A percentile compares a stretch with the other conserved stretches of the same genome.
Conservation (phyloP, 2,329 filamentous ascomycete species). For the Phoma sp. region DNA sequence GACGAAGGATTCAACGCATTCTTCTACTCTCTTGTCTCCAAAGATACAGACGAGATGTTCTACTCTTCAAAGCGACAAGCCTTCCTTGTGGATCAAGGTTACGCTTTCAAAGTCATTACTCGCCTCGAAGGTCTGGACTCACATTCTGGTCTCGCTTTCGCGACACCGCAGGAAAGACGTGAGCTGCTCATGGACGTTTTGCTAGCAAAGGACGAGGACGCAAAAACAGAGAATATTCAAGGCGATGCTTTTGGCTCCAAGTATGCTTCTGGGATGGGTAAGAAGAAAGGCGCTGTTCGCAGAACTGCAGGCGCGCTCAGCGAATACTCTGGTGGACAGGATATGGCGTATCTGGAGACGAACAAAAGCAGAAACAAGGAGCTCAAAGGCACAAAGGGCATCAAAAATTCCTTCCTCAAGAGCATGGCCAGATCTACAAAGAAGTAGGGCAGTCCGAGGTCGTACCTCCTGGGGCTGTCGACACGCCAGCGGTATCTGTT, state of each 20-base stretch:
- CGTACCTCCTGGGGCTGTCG: background rate
- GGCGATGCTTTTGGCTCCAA: conserved; percentile 70
- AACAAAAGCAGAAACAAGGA: conserved; percentile 56
- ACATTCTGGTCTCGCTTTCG: conserved; percentile 80
- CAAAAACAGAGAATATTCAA: conserved; percentile 72
- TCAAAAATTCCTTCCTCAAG: conserved; percentile 54
- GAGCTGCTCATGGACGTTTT: conserved; percentile 89
- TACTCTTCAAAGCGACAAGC: conserved; percentile 97
- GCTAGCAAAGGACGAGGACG: conserved; percentile 78
- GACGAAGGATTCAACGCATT: conserved; percentile 99
- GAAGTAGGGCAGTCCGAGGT: background rate
- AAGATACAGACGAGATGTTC: conserved; percentile 97
- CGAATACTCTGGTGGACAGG: conserved; percentile 87
- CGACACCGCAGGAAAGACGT: conserved; percentile 77
- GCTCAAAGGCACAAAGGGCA: conserved; percentile 47
- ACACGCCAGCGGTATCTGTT: no score
- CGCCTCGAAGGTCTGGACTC: conserved; percentile 90
- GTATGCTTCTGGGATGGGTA: conserved; percentile 47
- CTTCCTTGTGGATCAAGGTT: conserved; percentile 96
- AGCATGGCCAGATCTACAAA: conserved; percentile 44
- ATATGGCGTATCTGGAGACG: conserved; percentile 81
- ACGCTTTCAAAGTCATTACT: conserved; percentile 98
- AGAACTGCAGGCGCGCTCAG: conserved; percentile 85
- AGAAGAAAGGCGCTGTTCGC: conserved; percentile 67
- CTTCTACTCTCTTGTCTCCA: conserved; percentile 96